A percentile compares a stretch with the other conserved stretches of the same genome.
phyloP scores from a whole-genome alignment of 805 yeast genomes.

The Myxozyma neotropica region DNA sequence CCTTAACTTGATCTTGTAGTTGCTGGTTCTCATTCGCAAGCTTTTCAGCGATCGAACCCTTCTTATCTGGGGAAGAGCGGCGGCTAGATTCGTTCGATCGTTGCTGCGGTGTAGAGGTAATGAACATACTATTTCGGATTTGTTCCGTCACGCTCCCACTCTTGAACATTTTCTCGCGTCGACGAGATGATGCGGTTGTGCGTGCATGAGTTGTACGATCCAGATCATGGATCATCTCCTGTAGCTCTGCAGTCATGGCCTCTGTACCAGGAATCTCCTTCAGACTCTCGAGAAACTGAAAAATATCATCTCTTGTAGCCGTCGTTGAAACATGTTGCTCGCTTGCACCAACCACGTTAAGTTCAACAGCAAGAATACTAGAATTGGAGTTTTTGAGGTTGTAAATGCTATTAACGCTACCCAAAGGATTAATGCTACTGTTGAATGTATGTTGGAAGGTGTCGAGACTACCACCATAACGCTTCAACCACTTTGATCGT shows the following conservation, averaged over 20 bases:
- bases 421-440: constrained; percentile 2
- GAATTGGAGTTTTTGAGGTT: constrained; percentile 26
- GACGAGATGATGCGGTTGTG: neutral
- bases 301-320: constrained; percentile 26
- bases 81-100: constrained; percentile 5
- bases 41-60: neutral
- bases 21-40: constrained; percentile 12
- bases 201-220: constrained; percentile 9
- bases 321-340: constrained; percentile 5
- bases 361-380: constrained; percentile 34
- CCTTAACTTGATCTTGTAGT: constrained; percentile 52
- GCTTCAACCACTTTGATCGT: constrained; percentile 64
- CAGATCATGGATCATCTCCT: constrained; percentile 38
- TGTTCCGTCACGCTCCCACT: constrained; percentile 16
- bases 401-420: constrained; percentile 16
- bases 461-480: constrained; percentile 51
- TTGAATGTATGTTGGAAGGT: constrained; percentile 18
- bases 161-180: constrained; percentile 26
- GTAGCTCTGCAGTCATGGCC: constrained; percentile 40
- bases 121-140: constrained; percentile 24
- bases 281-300: constrained; percentile 36
- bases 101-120: neutral
- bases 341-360: constrained; percentile 24
- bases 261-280: constrained; percentile 34
- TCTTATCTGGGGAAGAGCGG: constrained; percentile 7